Evolutionary conservation across 331 rosid species (phyloP).

Genomic region (Malus hybrid): DNA sequence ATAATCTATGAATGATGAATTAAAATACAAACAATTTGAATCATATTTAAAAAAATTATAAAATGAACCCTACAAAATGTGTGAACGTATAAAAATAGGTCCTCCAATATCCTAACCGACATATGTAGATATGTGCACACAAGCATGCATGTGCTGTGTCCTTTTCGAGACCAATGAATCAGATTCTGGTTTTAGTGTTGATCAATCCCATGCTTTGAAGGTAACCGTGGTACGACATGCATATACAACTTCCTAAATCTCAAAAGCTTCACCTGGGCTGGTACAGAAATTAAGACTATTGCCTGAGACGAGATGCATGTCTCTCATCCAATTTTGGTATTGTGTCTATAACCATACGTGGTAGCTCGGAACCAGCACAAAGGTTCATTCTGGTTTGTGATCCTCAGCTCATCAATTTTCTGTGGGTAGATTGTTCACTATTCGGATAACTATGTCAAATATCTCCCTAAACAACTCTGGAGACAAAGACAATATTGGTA

Average conservation of each 20-base stretch:
- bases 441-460: not conserved
- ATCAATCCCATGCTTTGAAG: not conserved
- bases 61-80: too few relatives aligned
- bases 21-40: too few relatives aligned
- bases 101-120: too few relatives aligned
- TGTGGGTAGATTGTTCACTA: not conserved
- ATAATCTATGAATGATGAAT: too few relatives aligned
- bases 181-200: not conserved
- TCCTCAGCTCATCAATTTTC: not conserved
- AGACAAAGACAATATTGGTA: constrained; percentile 7
- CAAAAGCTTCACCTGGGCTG: not conserved
- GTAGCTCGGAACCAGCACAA: not conserved
- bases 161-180: not conserved
- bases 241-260: not conserved
- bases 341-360: not conserved
- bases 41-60: too few relatives aligned
- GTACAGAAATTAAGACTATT: not conserved
- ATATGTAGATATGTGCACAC: too few relatives aligned
- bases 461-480: not conserved
- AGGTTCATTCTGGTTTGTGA: not conserved
- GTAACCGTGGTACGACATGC: not conserved
- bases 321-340: not conserved
- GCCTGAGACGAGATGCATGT: not conserved
- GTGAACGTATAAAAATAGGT: too few relatives aligned
- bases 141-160: not conserved